Evolutionary conservation across 1,284 basidiomycete genomes (phyloP), one percentile per base, ranked within the genome.

Genomic region (Pholiota adiposa): DNA sequence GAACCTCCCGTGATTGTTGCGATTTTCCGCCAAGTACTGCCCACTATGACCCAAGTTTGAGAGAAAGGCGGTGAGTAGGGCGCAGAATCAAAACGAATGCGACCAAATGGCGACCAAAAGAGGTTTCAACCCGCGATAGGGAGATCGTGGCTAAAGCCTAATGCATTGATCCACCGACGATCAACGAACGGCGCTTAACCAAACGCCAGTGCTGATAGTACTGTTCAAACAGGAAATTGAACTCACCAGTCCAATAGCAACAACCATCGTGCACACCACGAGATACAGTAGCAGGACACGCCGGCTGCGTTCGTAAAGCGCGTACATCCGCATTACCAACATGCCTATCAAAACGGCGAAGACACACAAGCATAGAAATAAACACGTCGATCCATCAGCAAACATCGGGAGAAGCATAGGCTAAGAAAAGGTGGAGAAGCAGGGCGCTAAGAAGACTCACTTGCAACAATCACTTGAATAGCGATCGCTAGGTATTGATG

Each of bases 321-420:
- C 79, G 53, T 80, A 80, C 21, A 75, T 76, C 11, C 80, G 72
- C 65, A 78, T 75, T 14, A 76, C 71, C 55, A 81, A 70, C 61
- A 80, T 70, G 21, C 67, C 80, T 81, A 23, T 44, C 51, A 29
- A 25, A 21, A 19, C n/a, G 11, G 36, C 31, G 51, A 7, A 4
- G 19, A 18, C 19, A 27, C 3, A 18, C 7, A 1, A n/a, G 36
- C 7, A 55, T 34, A n/a, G 33, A 29, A 27, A n/a, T 44, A 6
- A 23, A 9, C 49, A 18, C n/a, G 18, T 11, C 29, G 29, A 5
- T 31, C 11, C 29, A 31, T 31, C 29, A 31, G 29, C 11, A 31
- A 31, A 31, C 29, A 31, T 31, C 29, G 29, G 29, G 29, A 31
- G 29, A 31, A 31, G 29, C 11, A 11, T 11, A 5, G 29, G 11